Evolutionary conservation across 208 protist species (phyloP), one percentile per base, ranked within the genome.

Genomic region (Naegleria fowleri): DNA sequence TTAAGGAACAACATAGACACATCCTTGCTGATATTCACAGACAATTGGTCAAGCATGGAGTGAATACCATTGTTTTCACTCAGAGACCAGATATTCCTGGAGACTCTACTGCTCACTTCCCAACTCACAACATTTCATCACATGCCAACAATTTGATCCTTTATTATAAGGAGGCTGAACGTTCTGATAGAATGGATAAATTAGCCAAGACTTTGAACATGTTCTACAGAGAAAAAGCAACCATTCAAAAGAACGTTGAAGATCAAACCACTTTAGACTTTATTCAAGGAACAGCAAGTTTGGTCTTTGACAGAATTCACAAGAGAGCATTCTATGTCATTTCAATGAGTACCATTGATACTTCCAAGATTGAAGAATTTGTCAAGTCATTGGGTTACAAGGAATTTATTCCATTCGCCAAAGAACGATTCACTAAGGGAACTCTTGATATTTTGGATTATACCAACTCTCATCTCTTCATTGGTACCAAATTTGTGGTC

Each of bases 1-100:
- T 79, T 79, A 79, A 79, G 67, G 67, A 79, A 79, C 67, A 79
- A 79, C 67, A 79, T 33, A 79, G 67, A 79, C 67, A 79, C n/a
- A 79, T 79, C 25, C 67, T 79, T 33, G 19, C 67, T 13, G 29
- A 36, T 5, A 79, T 79, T 36, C 67, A 79, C 29, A 29, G n/a
- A 13, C 25, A 79, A 79, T 33, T 79, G 7, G 9, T 33, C 9
- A 19, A 79, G n/a, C 29, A 79, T 79, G 29, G n/a, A 36, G 29
- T 79, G 6, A 79, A 79, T 79, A 36, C 25, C n/a, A n/a, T 79
- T 36, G 25, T 79, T 13, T 79, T 79, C n/a, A 79, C 67, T 79
- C 67, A 79, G 36, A 79, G 67, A 79, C 67, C 67, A 36, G 67
- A 79, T 79, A 79, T 79, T 36, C 67, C 67, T 36, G 67, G 67